Percentiles rank a stretch among this genome's conserved stretches.
These are phyloP conservation scores for Fistulifera pelliculosa DNA, from an alignment of 108 stramenopile species.

Conservation along the genomic window DNA sequence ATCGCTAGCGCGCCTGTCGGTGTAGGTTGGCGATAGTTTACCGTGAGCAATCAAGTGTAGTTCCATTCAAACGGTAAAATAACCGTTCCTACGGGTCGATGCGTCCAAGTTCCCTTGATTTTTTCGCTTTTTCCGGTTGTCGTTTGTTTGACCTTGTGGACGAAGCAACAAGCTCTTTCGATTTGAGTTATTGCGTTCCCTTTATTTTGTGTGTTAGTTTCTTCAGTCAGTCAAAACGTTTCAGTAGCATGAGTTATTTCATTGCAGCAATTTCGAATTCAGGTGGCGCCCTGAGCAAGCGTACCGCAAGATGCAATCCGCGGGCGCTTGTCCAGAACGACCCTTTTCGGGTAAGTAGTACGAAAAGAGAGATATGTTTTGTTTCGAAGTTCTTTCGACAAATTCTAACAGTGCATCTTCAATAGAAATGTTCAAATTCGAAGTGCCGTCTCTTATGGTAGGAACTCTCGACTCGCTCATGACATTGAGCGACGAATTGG, in stretches of 20 bases:
- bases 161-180: no score
- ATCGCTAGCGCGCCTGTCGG: no score
- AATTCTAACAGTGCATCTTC: not conserved
- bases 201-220: no score
- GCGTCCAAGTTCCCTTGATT: no score
- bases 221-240: no score
- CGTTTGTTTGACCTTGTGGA: no score
- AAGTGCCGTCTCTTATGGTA: slow-evolving; percentile 88
- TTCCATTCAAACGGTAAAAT: no score
- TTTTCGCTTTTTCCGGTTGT: no score
- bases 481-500: slow-evolving; percentile 81
- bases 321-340: slow-evolving; percentile 76
- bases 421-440: slow-evolving; percentile 86
- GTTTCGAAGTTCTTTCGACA: not conserved
- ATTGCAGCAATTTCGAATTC: slow-evolving; percentile 78
- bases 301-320: slow-evolving; percentile 83
- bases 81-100: no score
- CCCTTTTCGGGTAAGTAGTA: slow-evolving; percentile 55
- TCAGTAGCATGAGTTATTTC: slow-evolving; percentile 70
- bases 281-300: slow-evolving; percentile 80
- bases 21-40: no score
- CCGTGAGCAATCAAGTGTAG: no score
- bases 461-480: slow-evolving; percentile 88
- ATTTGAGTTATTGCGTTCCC: no score
- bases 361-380: not conserved